Percentiles rank a stretch among this genome's conserved stretches.
Evolutionary conservation across 768 basidiomycete genomes (phyloP).

Genomic region (Leccinum broughii): DNA sequence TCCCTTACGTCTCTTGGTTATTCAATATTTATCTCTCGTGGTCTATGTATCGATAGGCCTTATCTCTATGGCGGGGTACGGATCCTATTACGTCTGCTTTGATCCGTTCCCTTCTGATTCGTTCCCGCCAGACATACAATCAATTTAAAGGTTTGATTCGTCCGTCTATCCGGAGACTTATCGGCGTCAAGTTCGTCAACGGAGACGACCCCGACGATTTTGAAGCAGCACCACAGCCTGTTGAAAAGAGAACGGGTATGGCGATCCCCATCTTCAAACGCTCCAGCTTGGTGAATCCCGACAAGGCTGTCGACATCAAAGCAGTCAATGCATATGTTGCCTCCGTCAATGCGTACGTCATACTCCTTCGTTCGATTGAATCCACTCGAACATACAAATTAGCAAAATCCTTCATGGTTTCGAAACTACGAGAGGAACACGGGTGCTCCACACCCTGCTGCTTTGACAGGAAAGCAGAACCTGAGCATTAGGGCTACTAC

Average conservation of each 20-base stretch:
- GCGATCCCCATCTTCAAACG: constrained; percentile 15
- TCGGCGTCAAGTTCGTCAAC: too few relatives aligned
- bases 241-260: not conserved
- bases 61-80: too few relatives aligned
- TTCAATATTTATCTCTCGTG: too few relatives aligned
- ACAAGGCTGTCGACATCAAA: constrained; percentile 5
- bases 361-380: not conserved
- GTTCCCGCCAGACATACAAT: too few relatives aligned
- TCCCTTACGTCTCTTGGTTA: too few relatives aligned
- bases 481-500: not conserved
- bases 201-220: too few relatives aligned
- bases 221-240: not conserved
- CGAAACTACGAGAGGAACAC: constrained; percentile 6
- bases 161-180: too few relatives aligned
- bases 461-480: not conserved
- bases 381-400: not conserved
- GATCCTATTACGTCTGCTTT: too few relatives aligned
- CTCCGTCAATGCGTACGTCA: constrained; percentile 11
- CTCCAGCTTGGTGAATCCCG: constrained; percentile 2
- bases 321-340: too few relatives aligned
- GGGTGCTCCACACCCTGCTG: not conserved
- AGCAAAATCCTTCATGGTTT: constrained; percentile 10
- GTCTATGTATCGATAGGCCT: too few relatives aligned
- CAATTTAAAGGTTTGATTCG: too few relatives aligned
- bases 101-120: too few relatives aligned